A percentile compares a stretch with the other conserved stretches of the same genome.
These are phyloP conservation scores for Suhomyces panamericanus DNA, from an alignment of 1,139 yeast genomes.

Conservation along the genomic window DNA sequence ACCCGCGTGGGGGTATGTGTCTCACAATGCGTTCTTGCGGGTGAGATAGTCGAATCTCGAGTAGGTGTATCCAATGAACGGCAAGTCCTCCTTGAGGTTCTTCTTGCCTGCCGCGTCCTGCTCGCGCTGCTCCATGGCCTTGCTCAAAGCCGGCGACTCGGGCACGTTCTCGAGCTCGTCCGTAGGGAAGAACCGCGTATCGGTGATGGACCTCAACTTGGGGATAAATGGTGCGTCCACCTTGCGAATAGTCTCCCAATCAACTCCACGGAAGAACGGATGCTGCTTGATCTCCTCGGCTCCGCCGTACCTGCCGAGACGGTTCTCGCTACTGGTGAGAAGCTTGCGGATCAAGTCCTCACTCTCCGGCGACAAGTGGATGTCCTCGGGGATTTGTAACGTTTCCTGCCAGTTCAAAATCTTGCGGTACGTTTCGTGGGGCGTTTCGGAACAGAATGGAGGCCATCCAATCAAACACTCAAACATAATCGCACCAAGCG, in stretches of 20 bases:
- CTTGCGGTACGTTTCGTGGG: conserved; percentile 96
- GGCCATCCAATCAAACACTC: conserved; percentile 99
- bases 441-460: conserved; percentile 97
- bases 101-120: conserved; percentile 35
- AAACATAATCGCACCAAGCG: conserved; percentile 97
- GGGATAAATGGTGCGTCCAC: conserved; percentile 94
- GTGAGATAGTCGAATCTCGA: conserved; percentile 92
- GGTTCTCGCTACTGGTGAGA: conserved; percentile 77
- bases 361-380: conserved; percentile 89
- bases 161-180: conserved; percentile 96
- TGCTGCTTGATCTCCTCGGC: conserved; percentile 91
- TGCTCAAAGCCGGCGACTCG: conserved; percentile 81
- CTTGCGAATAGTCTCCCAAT: conserved; percentile 90
- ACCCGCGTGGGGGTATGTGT: no score
- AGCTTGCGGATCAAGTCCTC: conserved; percentile 87
- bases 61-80: conserved; percentile 95
- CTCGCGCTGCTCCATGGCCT: conserved; percentile 65
- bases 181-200: conserved; percentile 96
- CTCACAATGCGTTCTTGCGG: conserved; percentile 69
- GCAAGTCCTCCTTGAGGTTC: conserved; percentile 78
- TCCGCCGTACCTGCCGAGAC: conserved; percentile 90
- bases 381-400: conserved; percentile 90
- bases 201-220: conserved; percentile 78
- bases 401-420: conserved; percentile 95
- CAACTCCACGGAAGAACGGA: conserved; percentile 94